These are phyloP conservation scores for Postia placenta DNA, from an alignment of 768 basidiomycete species.

Conservation along the genomic window DNA sequence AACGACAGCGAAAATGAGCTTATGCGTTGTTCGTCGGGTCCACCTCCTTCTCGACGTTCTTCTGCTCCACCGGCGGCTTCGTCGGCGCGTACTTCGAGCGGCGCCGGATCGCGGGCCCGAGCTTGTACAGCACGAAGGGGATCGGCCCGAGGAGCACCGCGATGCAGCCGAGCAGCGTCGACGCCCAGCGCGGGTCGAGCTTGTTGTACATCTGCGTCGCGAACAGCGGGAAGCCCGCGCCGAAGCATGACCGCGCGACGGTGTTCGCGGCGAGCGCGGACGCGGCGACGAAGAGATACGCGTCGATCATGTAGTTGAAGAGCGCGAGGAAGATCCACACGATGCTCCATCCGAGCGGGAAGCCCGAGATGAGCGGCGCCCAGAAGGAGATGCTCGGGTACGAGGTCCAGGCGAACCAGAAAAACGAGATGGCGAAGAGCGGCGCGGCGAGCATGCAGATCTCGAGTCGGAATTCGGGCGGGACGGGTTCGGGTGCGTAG, in stretches of 20 bases:
- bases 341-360: slow-evolving; percentile 45
- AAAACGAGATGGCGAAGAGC: slow-evolving; percentile 48
- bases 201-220: slow-evolving; percentile 42
- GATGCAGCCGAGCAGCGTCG: slow-evolving; percentile 48
- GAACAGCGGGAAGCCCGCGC: slow-evolving; percentile 24
- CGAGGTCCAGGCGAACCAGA: slow-evolving; percentile 71
- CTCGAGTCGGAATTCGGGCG: slow-evolving; percentile 55
- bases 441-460: slow-evolving; percentile 47
- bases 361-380: slow-evolving; percentile 47
- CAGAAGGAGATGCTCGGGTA: slow-evolving; percentile 46
- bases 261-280: slow-evolving; percentile 53
- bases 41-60: slow-evolving; percentile 23
- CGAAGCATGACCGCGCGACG: slow-evolving; percentile 37
- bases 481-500: slow-evolving; percentile 47
- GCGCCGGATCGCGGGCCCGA: slow-evolving; percentile 19
- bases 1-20: too few species aligned
- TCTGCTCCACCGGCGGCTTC: neutral
- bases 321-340: slow-evolving; percentile 51
- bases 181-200: slow-evolving; percentile 53
- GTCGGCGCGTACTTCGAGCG: slow-evolving; percentile 23
- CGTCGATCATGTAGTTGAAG: slow-evolving; percentile 61
- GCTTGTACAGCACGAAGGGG: slow-evolving; percentile 23
- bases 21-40: slow-evolving; percentile 50
- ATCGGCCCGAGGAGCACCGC: slow-evolving; percentile 49
- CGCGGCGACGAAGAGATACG: slow-evolving; percentile 51